Conservation (phyloP, 2,329 filamentous ascomycete genomes). For the Aspergillus bombycis region DNA sequence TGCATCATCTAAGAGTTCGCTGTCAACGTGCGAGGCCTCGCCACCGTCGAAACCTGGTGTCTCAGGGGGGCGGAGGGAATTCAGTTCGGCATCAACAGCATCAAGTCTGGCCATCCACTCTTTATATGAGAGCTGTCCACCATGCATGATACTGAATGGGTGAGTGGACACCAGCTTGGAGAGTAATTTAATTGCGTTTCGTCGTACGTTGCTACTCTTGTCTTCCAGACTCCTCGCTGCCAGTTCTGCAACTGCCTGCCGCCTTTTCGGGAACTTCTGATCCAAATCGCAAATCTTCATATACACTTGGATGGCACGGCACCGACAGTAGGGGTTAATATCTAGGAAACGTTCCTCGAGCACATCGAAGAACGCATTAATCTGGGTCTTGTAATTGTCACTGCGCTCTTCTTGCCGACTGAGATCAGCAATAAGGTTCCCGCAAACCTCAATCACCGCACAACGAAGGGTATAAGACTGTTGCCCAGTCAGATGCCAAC, state of each 20-base stretch:
- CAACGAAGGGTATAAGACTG: constrained; percentile 91
- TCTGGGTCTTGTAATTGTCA: constrained; percentile 91
- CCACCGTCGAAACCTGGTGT: constrained; percentile 73
- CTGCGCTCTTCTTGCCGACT: constrained; percentile 88
- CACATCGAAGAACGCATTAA: constrained; percentile 96
- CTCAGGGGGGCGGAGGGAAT: constrained; percentile 74
- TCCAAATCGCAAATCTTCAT: constrained; percentile 91
- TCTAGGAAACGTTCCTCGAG: constrained; percentile 95
- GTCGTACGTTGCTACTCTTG: constrained; percentile 95
- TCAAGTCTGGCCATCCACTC: constrained; percentile 86
- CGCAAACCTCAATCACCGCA: constrained; percentile 93
- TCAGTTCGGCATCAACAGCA: constrained; percentile 79
- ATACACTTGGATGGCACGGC: constrained; percentile 89
- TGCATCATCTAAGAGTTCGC: constrained; percentile 80
- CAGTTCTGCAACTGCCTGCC: constrained; percentile 84
- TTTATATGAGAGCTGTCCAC: constrained; percentile 78
- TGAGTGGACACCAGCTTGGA: constrained; percentile 89
- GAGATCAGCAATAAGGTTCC: constrained; percentile 88
- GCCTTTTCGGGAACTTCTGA: constrained; percentile 89
- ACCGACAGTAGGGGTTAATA: constrained; percentile 94
- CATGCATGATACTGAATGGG: constrained; percentile 89
- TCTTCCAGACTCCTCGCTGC: constrained; percentile 90
- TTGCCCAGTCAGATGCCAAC: constrained; percentile 16
- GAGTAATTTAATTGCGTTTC: constrained; percentile 92
- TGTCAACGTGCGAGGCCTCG: constrained; percentile 71